Percentiles rank a stretch among this genome's conserved stretches.
Evolutionary conservation across 1,284 basidiomycete genomes (phyloP).

Genomic region (Leccinum griseonigrum): DNA sequence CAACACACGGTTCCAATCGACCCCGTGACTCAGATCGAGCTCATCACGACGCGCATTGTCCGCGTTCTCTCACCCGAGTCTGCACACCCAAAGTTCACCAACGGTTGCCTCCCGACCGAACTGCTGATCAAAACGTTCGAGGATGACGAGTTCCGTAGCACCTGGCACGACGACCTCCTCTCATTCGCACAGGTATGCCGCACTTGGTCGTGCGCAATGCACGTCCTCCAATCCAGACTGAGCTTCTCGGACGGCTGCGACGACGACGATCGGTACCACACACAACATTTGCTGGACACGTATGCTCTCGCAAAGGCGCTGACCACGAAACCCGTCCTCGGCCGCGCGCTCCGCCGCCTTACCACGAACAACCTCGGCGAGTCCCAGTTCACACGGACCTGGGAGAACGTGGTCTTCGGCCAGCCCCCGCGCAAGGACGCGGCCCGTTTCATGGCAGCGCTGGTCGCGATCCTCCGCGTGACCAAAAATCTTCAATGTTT

Average conservation of each 20-base stretch:
- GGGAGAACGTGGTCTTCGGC: not conserved
- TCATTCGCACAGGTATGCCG: constrained; percentile 27
- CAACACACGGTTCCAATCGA: constrained; percentile 4
- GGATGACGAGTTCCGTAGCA: constrained; percentile 19
- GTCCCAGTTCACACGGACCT: not conserved
- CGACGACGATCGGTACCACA: not conserved
- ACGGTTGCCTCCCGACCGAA: constrained; percentile 20
- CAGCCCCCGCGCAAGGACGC: not conserved
- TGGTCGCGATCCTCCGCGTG: constrained; percentile 18
- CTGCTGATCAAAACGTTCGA: constrained; percentile 23
- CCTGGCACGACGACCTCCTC: constrained; percentile 22
- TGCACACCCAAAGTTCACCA: constrained; percentile 7
- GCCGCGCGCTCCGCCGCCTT: not conserved
- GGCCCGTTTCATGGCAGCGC: constrained; percentile 16
- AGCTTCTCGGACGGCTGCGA: constrained; percentile 18
- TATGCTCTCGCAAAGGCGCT: not conserved
- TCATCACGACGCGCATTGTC: constrained; percentile 22
- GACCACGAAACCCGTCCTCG: not conserved
- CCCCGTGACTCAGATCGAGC: constrained; percentile 19
- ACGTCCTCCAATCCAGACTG: constrained; percentile 17
- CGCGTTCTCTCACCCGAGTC: constrained; percentile 16
- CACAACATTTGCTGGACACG: constrained; percentile 11
- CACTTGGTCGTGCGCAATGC: constrained; percentile 25
- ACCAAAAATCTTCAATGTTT: constrained; percentile 19
- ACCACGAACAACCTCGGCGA: not conserved